Base-by-base conservation (phyloP, 129 eudicot species). In the Tanacetum coccineum region DNA sequence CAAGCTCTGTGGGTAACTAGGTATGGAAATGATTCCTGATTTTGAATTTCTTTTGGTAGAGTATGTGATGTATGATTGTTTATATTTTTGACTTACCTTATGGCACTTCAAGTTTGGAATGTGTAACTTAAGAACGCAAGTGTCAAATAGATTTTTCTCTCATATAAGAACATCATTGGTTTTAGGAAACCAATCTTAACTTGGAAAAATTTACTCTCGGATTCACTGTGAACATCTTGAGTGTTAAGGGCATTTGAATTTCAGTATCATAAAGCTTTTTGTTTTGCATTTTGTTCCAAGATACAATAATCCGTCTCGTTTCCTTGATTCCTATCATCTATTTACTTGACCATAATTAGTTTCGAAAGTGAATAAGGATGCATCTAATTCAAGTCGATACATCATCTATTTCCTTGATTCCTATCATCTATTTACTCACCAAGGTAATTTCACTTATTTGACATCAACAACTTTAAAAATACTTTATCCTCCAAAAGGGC, bases 141-240 rank as follows among this genome's bases (percentile, higher is more conserved):
- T 45, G 36, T 55, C 32, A n/a, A 39, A 11, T 75, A 56, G 46
- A 51, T n/a, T 18, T 52, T 75, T 75, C 47, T 60, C 61, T 50
- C 50, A 68, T 68, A 76, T 70, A 69, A 49, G 80, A 49, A 59
- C 78, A 6, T 55, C 72, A 44, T 54, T 73, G 32, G 66, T 55
- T 64, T 56, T 30, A 19, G 2, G 17, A 50, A 49, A 49, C 40
- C 1, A 19, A 18, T 19, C 18, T 11, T 62, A 46, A 21, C 42
- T 65, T 13, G 25, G 25, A 26, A 58, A 13, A 4, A 1, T 58
- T 58, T 3, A 22, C n/a, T 44, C 13, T 22, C 14, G 65, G 39
- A 36, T 60, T 7, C 22, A 40, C 52, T 6, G 30, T 42, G 40
- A 39, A 68, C 44, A 26, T 26, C 4, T 58, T 58, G 42, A 13